Evolutionary conservation across 345 rosid genomes (phyloP), one percentile per base, ranked within the genome.

Genomic region (Adansonia digitata): DNA sequence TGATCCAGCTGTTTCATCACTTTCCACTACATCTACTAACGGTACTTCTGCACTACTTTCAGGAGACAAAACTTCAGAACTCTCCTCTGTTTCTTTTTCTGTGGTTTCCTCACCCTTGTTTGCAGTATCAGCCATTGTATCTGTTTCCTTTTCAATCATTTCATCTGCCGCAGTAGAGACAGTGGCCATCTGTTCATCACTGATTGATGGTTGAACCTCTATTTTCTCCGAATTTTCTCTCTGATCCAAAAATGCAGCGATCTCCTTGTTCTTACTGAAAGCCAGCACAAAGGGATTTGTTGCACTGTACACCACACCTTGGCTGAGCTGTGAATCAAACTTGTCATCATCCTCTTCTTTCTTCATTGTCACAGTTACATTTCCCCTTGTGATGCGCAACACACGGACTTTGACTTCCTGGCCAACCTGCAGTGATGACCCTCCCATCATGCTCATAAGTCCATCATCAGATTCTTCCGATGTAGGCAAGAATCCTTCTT

Each of bases 311-410:
- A 89, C 85, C 75, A 86, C 88, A 3, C 91, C 91, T 77, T 87
- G 89, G 74, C 61, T 77, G 22, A 84, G 46, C 60, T 80, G 73
- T 40, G 75, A 60, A 48, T 82, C 90, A 70, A 78, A 77, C 73
- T 87, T 84, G 79, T 83, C 78, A 15, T 72, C 76, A 74, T 78
- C 82, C 14, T 85, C 88, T 66, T 85, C 93, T 66, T 82, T 85
- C 84, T 89, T 92, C 97, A 92, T 90, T 1, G 98, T 94, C 81
- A 94, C 80, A 52, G 98, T 94, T 78, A 84, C 88, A 79, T 87
- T 90, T 72, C 97, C 96, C 77, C 97, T 84, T 2, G 83, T 39
- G 24, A 90, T 64, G 60, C 90, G 84, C 80, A 90, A 77, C 49
- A 94, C 97, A 42, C 91, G 85, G 49, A 87, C 94, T 62, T 83